Conservation (phyloP, 768 basidiomycete species). For the Russula sp. region DNA sequence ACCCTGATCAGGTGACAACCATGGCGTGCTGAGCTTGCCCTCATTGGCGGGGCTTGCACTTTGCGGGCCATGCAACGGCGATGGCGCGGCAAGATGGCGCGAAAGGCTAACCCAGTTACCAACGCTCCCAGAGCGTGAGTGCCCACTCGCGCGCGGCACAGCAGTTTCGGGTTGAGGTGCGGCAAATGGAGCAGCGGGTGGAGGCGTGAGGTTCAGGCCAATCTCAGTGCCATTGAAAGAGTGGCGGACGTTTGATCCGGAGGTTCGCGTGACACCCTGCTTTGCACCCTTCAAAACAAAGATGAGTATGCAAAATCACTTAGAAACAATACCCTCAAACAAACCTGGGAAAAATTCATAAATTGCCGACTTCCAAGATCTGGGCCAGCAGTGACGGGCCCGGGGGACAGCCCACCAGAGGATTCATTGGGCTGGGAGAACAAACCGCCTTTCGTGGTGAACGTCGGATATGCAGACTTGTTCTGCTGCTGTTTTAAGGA, state of each 20-base stretch:
- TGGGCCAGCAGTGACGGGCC: conserved; percentile 80
- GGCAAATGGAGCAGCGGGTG: conserved; percentile 49
- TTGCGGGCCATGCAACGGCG: conserved; percentile 48
- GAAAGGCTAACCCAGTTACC: conserved; percentile 73
- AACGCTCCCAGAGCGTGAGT: conserved; percentile 75
- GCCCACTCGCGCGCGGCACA: conserved; percentile 53
- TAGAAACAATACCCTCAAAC: conserved; percentile 38
- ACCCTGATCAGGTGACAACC: conserved; percentile 46
- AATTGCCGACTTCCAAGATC: conserved; percentile 79
- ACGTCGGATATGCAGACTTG: conserved; percentile 78
- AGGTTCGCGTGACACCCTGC: conserved; percentile 46
- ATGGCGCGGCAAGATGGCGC: conserved; percentile 49
- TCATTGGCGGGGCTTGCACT: conserved; percentile 58
- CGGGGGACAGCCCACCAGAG: conserved; percentile 62
- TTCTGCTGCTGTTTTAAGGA: conserved; percentile 65
- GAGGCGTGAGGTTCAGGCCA: conserved; percentile 55
- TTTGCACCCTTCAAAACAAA: conserved; percentile 33
- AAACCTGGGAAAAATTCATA: conserved; percentile 68
- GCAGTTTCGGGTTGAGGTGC: conserved; percentile 42
- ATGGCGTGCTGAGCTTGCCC: conserved; percentile 54
- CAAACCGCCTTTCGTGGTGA: conserved; percentile 50
- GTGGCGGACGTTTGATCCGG: conserved; percentile 53
- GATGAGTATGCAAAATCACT: conserved; percentile 18
- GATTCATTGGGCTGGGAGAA: conserved; percentile 59
- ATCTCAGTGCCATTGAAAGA: conserved; percentile 74